Percentiles rank a stretch among this genome's conserved stretches.
These are phyloP conservation scores for Neophaeococcomyces mojaviensis DNA, from an alignment of 2,329 filamentous ascomycete genomes.

Conservation along the genomic window DNA sequence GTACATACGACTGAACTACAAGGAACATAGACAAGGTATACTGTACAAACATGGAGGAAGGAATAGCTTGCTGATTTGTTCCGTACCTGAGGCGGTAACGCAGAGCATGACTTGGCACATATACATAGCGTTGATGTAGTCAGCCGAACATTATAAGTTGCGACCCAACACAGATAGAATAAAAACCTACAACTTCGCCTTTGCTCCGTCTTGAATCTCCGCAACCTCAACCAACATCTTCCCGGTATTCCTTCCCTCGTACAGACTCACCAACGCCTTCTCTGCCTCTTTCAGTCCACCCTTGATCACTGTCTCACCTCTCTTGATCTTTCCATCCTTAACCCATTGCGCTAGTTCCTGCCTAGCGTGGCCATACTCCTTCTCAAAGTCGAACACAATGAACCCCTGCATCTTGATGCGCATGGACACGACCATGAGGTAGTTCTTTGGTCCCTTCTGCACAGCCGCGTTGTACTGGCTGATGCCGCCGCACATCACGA, in stretches of 20 bases:
- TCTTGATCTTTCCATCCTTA: constrained; percentile 63
- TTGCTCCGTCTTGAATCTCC: constrained; percentile 36
- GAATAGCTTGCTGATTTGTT: too few species aligned
- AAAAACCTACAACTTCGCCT: constrained; percentile 1
- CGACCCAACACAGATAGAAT: too few species aligned
- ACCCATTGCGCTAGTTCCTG: constrained; percentile 60
- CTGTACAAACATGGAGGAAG: too few species aligned
- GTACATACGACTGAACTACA: too few species aligned
- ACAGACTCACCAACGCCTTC: constrained; percentile 56
- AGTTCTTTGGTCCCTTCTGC: constrained; percentile 51
- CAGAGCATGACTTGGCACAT: too few species aligned
- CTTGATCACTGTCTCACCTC: constrained; percentile 62
- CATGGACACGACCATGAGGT: constrained; percentile 47
- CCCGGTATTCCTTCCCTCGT: constrained; percentile 63
- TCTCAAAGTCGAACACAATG: constrained; percentile 61
- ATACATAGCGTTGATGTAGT: too few species aligned
- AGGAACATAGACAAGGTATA: too few species aligned
- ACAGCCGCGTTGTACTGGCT: constrained; percentile 58
- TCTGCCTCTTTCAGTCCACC: constrained; percentile 62
- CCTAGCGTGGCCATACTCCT: constrained; percentile 51
- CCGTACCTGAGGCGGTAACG: too few species aligned
- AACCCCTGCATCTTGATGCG: constrained; percentile 61
- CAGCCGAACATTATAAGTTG: too few species aligned
- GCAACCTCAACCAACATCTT: constrained; percentile 28
- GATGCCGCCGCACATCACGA: constrained; percentile 66